phyloP scores from a whole-genome alignment of 805 yeast genomes.

The Kluyveromyces starmeri region DNA sequence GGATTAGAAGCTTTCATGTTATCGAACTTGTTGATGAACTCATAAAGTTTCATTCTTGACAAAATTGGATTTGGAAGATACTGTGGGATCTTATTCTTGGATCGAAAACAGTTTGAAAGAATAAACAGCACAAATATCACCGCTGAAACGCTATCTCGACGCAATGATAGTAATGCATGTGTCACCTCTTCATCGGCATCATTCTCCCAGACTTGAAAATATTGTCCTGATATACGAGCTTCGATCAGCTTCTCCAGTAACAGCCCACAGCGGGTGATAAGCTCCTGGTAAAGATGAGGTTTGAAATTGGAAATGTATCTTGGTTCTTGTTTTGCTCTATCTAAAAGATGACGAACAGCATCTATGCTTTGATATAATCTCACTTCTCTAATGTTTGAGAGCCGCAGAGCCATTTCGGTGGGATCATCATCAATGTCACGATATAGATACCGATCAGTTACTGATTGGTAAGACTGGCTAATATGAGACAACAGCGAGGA shows the following conservation, averaged over 20 bases:
- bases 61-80: constrained; percentile 38
- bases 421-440: constrained; percentile 40
- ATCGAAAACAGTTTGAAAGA: constrained; percentile 35
- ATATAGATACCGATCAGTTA: constrained; percentile 40
- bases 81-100: constrained; percentile 32
- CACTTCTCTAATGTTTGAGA: constrained; percentile 40
- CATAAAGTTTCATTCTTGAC: constrained; percentile 36
- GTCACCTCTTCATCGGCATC: constrained; percentile 33
- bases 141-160: constrained; percentile 42
- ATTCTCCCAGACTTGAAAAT: constrained; percentile 38
- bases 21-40: constrained; percentile 31
- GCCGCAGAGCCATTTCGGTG: constrained; percentile 35
- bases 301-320: constrained; percentile 31
- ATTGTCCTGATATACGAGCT: constrained; percentile 41
- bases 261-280: constrained; percentile 32
- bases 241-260: constrained; percentile 37
- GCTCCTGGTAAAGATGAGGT: constrained; percentile 24
- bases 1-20: constrained; percentile 6
- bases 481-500: constrained; percentile 35
- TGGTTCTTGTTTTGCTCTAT: constrained; percentile 32
- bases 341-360: constrained; percentile 32
- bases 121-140: constrained; percentile 37
- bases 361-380: constrained; percentile 37
- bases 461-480: constrained; percentile 38
- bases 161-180: constrained; percentile 32